These are phyloP conservation scores for Batkoa obscura DNA, from an alignment of 371 early-diverging fungal species.

Conservation along the genomic window DNA sequence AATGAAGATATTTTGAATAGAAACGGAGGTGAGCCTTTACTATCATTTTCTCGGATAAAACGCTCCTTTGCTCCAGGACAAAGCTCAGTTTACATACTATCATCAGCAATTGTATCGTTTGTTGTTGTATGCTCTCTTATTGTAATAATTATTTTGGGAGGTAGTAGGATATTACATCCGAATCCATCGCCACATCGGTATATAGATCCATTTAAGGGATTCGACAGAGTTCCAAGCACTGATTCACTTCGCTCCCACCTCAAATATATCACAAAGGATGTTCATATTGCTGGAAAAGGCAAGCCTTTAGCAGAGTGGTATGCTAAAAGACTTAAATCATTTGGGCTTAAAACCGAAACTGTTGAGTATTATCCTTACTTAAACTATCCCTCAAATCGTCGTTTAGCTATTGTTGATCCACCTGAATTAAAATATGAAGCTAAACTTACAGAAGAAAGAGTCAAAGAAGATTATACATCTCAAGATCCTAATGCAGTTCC, in stretches of 20 bases:
- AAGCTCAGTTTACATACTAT: conserved; percentile 3
- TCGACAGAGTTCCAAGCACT: not conserved
- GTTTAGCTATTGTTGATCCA: not conserved
- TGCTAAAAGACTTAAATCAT: not conserved
- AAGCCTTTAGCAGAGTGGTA: not conserved
- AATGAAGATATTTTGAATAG: no score
- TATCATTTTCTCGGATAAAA: no score
- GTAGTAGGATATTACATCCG: not conserved
- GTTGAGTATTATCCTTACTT: not conserved
- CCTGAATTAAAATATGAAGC: not conserved
- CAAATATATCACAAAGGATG: not conserved
- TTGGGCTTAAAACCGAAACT: not conserved
- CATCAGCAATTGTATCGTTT: not conserved
- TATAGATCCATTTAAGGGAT: not conserved
- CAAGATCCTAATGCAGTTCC: not conserved
- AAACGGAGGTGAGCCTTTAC: no score
- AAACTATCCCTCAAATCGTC: not conserved
- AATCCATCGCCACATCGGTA: not conserved
- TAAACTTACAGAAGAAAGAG: not conserved
- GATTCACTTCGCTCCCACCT: not conserved
- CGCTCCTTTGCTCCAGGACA: no score
- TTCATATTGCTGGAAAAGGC: conserved; percentile 3
- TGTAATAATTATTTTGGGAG: not conserved
- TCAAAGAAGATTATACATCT: not conserved
- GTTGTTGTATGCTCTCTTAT: not conserved